Conservation (phyloP, 2,329 filamentous ascomycete species). For the Chrysoporthe cubensis region DNA sequence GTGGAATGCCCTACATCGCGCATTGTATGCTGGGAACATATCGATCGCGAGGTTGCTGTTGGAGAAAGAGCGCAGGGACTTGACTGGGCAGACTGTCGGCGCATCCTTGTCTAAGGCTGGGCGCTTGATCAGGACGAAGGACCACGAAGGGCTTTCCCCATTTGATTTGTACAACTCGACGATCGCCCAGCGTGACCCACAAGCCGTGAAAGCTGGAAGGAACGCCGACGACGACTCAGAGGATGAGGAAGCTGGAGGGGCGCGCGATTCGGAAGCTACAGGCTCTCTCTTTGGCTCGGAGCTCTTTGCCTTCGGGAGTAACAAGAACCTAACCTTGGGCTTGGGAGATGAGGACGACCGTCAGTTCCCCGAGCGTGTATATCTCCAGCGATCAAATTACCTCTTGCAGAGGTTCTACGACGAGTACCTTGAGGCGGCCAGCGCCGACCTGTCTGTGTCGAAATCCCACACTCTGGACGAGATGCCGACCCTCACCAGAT, state of each 20-base stretch:
- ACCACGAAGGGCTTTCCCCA: constrained; percentile 90
- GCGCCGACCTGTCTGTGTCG: constrained; percentile 39
- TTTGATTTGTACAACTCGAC: constrained; percentile 92
- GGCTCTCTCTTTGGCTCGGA: constrained; percentile 67
- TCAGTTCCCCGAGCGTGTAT: constrained; percentile 86
- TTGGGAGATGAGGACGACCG: constrained; percentile 96
- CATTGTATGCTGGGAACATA: constrained; percentile 87
- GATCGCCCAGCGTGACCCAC: constrained; percentile 75
- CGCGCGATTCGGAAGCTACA: constrained; percentile 22
- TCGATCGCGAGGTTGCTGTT: constrained; percentile 83
- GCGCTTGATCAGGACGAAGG: constrained; percentile 90
- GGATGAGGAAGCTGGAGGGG: constrained; percentile 51
- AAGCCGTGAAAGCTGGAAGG: constrained; percentile 43
- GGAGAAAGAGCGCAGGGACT: constrained; percentile 72
- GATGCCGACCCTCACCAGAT: constrained; percentile 74
- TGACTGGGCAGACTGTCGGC: constrained; percentile 61
- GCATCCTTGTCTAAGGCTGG: constrained; percentile 65
- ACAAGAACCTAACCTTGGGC: constrained; percentile 90
- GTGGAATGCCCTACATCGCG: constrained; percentile 93
- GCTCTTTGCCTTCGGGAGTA: constrained; percentile 92
- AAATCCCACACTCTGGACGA: constrained; percentile 46
- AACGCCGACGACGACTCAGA: constrained; percentile 58
- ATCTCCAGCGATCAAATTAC: constrained; percentile 75
- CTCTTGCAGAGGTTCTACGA: constrained; percentile 74
- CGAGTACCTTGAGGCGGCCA: constrained; percentile 61